Base-by-base conservation (phyloP, 148 eudicot genomes). In the Vaccinium corymbosum region DNA sequence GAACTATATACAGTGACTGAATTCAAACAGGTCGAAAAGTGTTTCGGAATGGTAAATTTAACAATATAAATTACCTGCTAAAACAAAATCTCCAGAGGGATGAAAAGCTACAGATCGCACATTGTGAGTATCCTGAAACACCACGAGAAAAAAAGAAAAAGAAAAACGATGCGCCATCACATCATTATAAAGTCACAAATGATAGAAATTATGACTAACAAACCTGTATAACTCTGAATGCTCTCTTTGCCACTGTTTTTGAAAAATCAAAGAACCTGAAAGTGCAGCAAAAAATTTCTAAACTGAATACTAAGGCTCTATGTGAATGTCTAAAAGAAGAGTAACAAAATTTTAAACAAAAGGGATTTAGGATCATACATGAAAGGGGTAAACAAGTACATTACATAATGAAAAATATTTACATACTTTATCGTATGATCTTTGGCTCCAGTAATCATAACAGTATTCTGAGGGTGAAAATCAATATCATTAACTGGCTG, bases 401-500 rank as follows among this genome's bases (percentile, higher is more conserved):
- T 19, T 7, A 10, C 10, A 64, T 11, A 9, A 6, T 20, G 9
- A 70, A 1, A 53, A 15, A 75, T 32, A 12, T 20, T 17, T 12
- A 22, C 55, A 78, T 91, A 95, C 98, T 93, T 92, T 87, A 95
- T 95, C 75, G 95, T 91, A 81, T 91, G 93, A 85, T 95, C 98
- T 90, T 95, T 95, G 87, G 97, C 92, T 80, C 97, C 97, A 51
- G 97, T 92, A 79, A 93, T 89, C 74, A 95, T 89, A 64, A 93
- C 85, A n/a, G 92, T 83, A 87, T 87, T 95, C 53, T 88, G 95
- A 71, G 98, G 97, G 89, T 95, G 98, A 83, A 95, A 95, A 89
- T 95, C 98, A 90, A 95, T 73, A 88, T 95, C 98, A 88, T 92
- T 95, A 85, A 95, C 83, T 80, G 98, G 97, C 98, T 95, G 97